Conservation (phyloP, 805 yeast genomes). For the Yarrowia hollandica region DNA sequence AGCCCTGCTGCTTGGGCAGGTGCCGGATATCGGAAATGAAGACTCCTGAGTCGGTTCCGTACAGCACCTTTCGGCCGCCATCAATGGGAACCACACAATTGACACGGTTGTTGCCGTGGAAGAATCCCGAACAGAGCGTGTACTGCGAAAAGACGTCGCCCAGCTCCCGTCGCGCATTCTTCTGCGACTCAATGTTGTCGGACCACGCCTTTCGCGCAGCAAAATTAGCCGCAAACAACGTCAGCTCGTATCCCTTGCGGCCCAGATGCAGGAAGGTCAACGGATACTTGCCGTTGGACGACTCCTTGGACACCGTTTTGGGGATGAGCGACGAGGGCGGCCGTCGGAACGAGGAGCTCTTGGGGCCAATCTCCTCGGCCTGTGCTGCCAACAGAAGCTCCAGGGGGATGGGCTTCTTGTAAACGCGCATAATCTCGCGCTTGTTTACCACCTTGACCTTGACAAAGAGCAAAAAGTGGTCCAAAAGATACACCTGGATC, state of each 20-base stretch:
- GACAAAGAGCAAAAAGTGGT: conserved; percentile 82
- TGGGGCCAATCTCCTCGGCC: conserved; percentile 74
- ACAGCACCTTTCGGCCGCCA: conserved; percentile 86
- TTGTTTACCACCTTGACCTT: conserved; percentile 84
- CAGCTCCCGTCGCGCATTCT: conserved; percentile 63
- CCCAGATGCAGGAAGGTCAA: conserved; percentile 53
- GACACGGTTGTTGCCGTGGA: conserved; percentile 71
- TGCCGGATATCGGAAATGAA: conserved; percentile 73
- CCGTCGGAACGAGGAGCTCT: conserved; percentile 39
- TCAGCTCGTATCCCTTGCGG: conserved; percentile 49
- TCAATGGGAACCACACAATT: conserved; percentile 93
- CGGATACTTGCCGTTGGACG: conserved; percentile 43
- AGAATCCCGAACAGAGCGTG: conserved; percentile 71
- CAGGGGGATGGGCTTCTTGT: conserved; percentile 57
- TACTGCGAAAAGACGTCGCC: conserved; percentile 79
- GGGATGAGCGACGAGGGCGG: conserved; percentile 35
- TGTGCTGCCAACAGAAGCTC: conserved; percentile 50
- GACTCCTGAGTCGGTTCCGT: conserved; percentile 90
- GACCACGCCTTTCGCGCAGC: conserved; percentile 74
- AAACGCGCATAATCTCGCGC: conserved; percentile 87
- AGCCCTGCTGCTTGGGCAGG: conserved; percentile 45
- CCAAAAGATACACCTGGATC: conserved; percentile 83
- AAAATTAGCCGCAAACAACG: conserved; percentile 45
- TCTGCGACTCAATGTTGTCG: conserved; percentile 79
- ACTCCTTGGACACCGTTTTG: conserved; percentile 28